A percentile compares a stretch with the other conserved stretches of the same genome.
Evolutionary conservation across 2,329 filamentous ascomycete species (phyloP).

Genomic region (Aureobasidium pullulans): DNA sequence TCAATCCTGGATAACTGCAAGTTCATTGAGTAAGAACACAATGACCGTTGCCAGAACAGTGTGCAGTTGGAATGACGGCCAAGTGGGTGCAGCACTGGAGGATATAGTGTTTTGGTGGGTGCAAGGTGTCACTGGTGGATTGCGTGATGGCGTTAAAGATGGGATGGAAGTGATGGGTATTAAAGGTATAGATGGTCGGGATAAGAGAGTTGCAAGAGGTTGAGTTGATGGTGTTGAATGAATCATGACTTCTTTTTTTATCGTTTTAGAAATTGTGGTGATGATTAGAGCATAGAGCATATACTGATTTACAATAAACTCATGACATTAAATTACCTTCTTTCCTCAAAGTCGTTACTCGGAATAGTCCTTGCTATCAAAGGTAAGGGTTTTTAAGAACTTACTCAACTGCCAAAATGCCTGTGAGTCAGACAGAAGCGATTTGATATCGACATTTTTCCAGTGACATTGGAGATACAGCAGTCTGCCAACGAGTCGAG

Average conservation of each 20-base stretch:
- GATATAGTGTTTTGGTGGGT: conserved; percentile 55
- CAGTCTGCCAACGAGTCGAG: no score
- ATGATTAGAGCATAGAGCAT: not conserved
- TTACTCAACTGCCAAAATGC: no score
- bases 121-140: conserved; percentile 56
- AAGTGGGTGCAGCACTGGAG: conserved; percentile 52
- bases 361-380: no score
- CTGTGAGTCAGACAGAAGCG: no score
- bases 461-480: no score
- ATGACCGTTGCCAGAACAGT: conserved; percentile 48
- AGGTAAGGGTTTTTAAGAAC: no score
- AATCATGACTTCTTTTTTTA: not conserved
- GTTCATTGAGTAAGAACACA: conserved; percentile 46
- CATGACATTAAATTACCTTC: not conserved
- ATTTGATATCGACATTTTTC: no score
- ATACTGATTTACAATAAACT: not conserved
- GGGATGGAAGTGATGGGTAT: conserved; percentile 43
- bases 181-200: conserved; percentile 6
- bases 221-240: not conserved
- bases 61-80: conserved; percentile 56
- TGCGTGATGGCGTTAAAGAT: conserved; percentile 56
- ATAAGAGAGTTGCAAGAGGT: not conserved
- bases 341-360: no score
- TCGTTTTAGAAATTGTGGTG: not conserved
- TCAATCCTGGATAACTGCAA: conserved; percentile 45